Base-by-base conservation (phyloP, 495 filamentous ascomycete genomes). In the Jackrogersella multiformis region DNA sequence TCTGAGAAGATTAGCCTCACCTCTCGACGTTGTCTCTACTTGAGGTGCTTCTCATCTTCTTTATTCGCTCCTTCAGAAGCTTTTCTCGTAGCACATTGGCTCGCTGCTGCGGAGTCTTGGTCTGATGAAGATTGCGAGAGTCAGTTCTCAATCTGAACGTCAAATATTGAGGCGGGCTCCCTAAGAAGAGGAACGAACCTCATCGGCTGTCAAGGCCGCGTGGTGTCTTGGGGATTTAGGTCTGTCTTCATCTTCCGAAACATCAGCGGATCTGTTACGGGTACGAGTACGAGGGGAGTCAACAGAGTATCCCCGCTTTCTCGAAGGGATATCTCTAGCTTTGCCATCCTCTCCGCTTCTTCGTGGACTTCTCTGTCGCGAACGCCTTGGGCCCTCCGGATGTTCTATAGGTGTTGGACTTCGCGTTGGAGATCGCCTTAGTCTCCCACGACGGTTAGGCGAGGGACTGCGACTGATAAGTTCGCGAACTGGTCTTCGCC, bases 1-100 rank as follows among this genome's bases (percentile, higher is more conserved):
- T 69, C 70, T 64, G 28, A 68, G 68, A 70, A 73, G 58, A 79
- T 83, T 83, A 81, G 82, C 82, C 77, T 76, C 74, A 70, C 76
- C 70, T 71, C 65, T 78, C 74, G 75, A 73, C 73, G 41, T 71
- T 67, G 59, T 78, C 70, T 70, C 79, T 76, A 68, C 73, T 79
- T 75, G 78, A 80, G 72, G 79, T 81, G 76, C 79, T 79, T 79
- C 82, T 85, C 82, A 85, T 83, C 82, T 86, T 80, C 78, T 88
- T 87, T 56, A 92, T 82, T 73, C 85, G 87, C 72, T 92, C 89
- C 71, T 85, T 86, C 10, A 90, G 82, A 56, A 90, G 79, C 71
- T 79, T 86, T 77, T 92, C 88, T 46, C 86, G 85, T 45, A 90
- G 79, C 72, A 87, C 82, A 64, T 80, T 88, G 38, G 83, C 81